Base-by-base conservation (phyloP, 1,284 basidiomycete genomes). In the Phenoliferia sp. region DNA sequence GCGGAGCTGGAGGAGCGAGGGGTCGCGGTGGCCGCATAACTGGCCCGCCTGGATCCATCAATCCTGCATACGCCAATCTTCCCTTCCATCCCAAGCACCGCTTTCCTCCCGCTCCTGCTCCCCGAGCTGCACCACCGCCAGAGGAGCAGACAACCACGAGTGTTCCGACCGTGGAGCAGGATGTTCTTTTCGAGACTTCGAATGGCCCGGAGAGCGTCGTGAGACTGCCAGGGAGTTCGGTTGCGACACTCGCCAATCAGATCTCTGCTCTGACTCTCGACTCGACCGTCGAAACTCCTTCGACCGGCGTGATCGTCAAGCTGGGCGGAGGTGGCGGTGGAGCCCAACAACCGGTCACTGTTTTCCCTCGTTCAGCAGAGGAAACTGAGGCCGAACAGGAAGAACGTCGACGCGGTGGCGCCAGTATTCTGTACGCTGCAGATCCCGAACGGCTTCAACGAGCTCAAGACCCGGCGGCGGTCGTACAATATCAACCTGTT, bases 1-100 rank as follows among this genome's bases (percentile, higher is more conserved):
- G 56, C 26, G 66, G 64, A 26, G 32, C 69, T 3, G 76, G 71
- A 77, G 78, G 78, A 73, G 62, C 66, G 75, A 80, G 81, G 67
- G 74, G 65, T 10, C 26, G 59, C 26, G 44, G 59, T 17, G 29
- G 39, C 22, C 34, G 31, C 55, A 22, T 36, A 28, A 57, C 50
- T 26, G 64, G 61, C 4, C 50, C 65, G 6, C 66, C 64, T 3
- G 67, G 69, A 3, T 33, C 69, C 2, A 64, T 70, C 63, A 70
- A 70, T 62, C 69, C 71, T 22, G 66, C 66, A 33, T 70, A 58
- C 59, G 69, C 71, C 5, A 62, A 70, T 48, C 59, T 70, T 6
- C 69, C 71, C 3, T 70, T 70, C 67, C 71, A 73, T 31, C 71
- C 71, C 15, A 61, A 59, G 12, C 69, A 73, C 55, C 71, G 69